Evolutionary conservation across 2,329 filamentous ascomycete genomes (phyloP).

Genomic region (Nemania sp.): DNA sequence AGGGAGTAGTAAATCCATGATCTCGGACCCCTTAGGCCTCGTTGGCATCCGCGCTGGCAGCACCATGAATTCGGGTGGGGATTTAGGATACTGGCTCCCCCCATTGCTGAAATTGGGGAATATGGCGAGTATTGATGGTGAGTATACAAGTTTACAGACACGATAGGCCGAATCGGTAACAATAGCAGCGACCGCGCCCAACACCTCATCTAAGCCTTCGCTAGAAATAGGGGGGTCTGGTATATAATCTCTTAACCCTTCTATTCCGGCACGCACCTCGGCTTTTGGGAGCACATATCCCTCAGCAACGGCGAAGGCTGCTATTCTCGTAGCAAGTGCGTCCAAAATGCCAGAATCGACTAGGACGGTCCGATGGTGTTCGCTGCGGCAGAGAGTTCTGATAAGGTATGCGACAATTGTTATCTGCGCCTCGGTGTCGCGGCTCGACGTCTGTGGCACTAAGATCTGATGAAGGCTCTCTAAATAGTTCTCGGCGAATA

Average conservation of each 20-base stretch:
- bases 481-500: conserved; percentile 74
- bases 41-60: conserved; percentile 62
- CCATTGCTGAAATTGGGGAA: conserved; percentile 72
- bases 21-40: conserved; percentile 60
- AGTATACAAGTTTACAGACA: conserved; percentile 76
- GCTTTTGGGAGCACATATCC: conserved; percentile 77
- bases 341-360: conserved; percentile 81
- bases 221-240: conserved; percentile 70
- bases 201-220: conserved; percentile 73
- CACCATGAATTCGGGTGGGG: conserved; percentile 66
- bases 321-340: conserved; percentile 79
- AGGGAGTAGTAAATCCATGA: conserved; percentile 76
- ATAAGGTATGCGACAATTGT: conserved; percentile 69
- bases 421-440: conserved; percentile 71
- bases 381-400: conserved; percentile 72
- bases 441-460: conserved; percentile 64
- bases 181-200: conserved; percentile 82
- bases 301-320: conserved; percentile 74
- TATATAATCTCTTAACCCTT: conserved; percentile 68
- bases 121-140: conserved; percentile 75
- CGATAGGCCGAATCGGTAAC: conserved; percentile 83
- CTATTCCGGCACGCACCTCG: conserved; percentile 64
- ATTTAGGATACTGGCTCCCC: conserved; percentile 60
- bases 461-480: conserved; percentile 75
- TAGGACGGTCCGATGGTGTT: conserved; percentile 77